phyloP scores from a whole-genome alignment of 805 yeast species.

The Candida maris region DNA sequence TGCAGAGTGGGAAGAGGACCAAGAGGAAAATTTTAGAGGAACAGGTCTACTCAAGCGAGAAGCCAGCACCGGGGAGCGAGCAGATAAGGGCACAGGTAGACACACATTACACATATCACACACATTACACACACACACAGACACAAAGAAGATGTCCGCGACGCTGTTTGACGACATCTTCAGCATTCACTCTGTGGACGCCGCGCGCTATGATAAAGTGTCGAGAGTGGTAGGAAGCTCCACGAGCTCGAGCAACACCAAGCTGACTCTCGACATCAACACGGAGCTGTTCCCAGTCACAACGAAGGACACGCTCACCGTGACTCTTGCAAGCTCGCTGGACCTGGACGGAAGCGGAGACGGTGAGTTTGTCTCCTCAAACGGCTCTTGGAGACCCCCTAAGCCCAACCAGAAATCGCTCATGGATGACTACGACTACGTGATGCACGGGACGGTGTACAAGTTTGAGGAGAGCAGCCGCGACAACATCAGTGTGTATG shows the following conservation, averaged over 20 bases:
- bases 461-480: constrained; percentile 82
- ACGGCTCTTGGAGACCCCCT: constrained; percentile 79
- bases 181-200: constrained; percentile 76
- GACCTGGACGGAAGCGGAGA: constrained; percentile 45
- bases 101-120: too few species aligned
- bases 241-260: constrained; percentile 74
- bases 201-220: constrained; percentile 89
- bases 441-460: constrained; percentile 96
- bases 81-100: too few species aligned
- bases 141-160: constrained; percentile 56
- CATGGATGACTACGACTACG: constrained; percentile 97
- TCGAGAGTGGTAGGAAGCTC: constrained; percentile 85
- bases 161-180: constrained; percentile 93
- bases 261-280: constrained; percentile 84
- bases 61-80: too few species aligned
- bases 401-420: constrained; percentile 77
- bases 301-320: constrained; percentile 71
- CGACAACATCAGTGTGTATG: constrained; percentile 79
- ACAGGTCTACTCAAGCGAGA: too few species aligned
- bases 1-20: too few species aligned
- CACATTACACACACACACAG: too few species aligned
- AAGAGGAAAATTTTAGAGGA: too few species aligned
- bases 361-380: constrained; percentile 45
- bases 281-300: constrained; percentile 87
- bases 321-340: constrained; percentile 79